Conservation (phyloP, 2,329 filamentous ascomycete genomes). For the Aspergillus latus region DNA sequence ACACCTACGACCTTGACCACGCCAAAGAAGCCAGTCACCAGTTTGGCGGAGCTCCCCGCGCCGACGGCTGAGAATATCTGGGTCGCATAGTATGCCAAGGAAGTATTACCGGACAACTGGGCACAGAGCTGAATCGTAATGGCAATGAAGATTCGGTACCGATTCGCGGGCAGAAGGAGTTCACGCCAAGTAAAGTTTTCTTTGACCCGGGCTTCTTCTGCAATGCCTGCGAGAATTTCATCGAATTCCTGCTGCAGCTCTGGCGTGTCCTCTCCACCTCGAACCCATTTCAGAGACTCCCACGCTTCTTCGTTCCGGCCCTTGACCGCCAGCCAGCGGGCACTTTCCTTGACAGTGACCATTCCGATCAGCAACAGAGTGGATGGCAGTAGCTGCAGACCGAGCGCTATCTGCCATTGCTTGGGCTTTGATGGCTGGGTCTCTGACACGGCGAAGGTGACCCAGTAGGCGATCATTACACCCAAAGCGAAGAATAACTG, state of each 20-base stretch:
- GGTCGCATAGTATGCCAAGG: conserved; percentile 53
- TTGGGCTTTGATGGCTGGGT: conserved; percentile 40
- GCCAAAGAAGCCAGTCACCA: conserved; percentile 56
- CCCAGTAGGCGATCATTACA: conserved; percentile 45
- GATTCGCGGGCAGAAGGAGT: conserved; percentile 48
- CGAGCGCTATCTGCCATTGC: conserved; percentile 54
- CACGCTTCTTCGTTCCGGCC: conserved; percentile 49
- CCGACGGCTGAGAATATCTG: conserved; percentile 55
- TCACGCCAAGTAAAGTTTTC: conserved; percentile 51
- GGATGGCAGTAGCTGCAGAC: conserved; percentile 50
- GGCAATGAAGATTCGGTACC: conserved; percentile 50
- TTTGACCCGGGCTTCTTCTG: conserved; percentile 48
- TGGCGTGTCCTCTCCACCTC: conserved; percentile 46
- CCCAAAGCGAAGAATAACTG: conserved; percentile 42
- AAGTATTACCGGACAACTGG: conserved; percentile 54
- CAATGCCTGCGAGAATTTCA: conserved; percentile 47
- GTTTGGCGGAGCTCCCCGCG: conserved; percentile 47
- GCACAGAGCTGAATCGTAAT: conserved; percentile 52
- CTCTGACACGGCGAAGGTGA: conserved; percentile 50
- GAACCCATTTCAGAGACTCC: conserved; percentile 53
- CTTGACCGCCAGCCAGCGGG: conserved; percentile 50
- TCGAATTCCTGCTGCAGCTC: conserved; percentile 37
- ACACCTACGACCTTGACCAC: conserved; percentile 54
- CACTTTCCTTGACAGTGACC: conserved; percentile 51
- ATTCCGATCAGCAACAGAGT: conserved; percentile 51